These are phyloP conservation scores for Halophytophthora polymorphica DNA, from an alignment of 352 stramenopile genomes.

Conservation along the genomic window DNA sequence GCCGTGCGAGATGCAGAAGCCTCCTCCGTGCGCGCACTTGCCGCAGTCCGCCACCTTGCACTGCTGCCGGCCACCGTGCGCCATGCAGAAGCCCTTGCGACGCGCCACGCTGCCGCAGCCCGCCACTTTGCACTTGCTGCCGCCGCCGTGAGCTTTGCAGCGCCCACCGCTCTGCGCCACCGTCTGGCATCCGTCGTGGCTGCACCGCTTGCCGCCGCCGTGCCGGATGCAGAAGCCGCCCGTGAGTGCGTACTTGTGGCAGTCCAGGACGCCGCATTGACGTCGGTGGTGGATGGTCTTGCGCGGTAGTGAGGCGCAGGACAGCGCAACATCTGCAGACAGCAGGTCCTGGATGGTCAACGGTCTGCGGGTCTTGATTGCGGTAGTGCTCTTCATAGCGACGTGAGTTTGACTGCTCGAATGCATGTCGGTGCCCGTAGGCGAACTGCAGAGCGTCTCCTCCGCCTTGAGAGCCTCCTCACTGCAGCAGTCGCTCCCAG, in stretches of 20 bases:
- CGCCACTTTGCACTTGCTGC: conserved; percentile 72
- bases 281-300: conserved; percentile 40
- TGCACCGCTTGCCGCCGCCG: conserved; percentile 76
- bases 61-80: conserved; percentile 60
- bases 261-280: conserved; percentile 57
- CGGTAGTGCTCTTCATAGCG: background rate
- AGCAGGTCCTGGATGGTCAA: conserved; percentile 58
- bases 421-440: no score
- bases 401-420: no score
- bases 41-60: conserved; percentile 69
- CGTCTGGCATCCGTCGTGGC: conserved; percentile 47
- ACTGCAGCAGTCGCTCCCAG: no score
- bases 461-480: no score
- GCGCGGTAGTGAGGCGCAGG: conserved; percentile 9
- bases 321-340: conserved; percentile 19
- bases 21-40: conserved; percentile 73
- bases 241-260: conserved; percentile 62
- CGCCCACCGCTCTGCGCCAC: conserved; percentile 75
- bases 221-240: conserved; percentile 75
- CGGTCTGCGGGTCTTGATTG: conserved; percentile 36
- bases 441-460: no score
- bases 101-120: conserved; percentile 60
- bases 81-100: conserved; percentile 74
- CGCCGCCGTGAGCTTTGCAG: conserved; percentile 82
- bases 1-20: conserved; percentile 75